Percentiles rank a stretch among this genome's conserved stretches.
These are phyloP conservation scores for Voacanga thouarsii DNA, from an alignment of 257 asterid genomes.

Conservation along the genomic window DNA sequence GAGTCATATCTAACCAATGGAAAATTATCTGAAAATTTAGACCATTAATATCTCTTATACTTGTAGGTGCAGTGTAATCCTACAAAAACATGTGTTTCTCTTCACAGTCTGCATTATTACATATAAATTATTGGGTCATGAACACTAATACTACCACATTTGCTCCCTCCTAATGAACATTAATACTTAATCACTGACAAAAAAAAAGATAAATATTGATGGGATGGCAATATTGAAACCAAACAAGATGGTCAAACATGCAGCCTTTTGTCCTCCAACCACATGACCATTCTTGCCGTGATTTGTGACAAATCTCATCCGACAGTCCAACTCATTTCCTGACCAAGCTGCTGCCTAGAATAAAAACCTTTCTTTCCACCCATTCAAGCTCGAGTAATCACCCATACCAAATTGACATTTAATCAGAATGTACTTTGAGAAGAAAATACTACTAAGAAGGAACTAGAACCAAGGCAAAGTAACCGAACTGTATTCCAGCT, in stretches of 20 bases:
- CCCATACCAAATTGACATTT: background rate
- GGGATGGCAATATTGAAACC: background rate
- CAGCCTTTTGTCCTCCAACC: background rate
- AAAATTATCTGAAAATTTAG: background rate
- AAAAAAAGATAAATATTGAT: background rate
- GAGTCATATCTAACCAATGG: background rate
- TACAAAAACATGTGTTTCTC: background rate
- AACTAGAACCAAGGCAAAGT: background rate
- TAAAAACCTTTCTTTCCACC: background rate
- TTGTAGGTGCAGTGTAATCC: no score
- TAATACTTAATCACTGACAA: background rate
- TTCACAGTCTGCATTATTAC: background rate
- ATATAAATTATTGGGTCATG: background rate
- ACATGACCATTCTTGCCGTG: background rate
- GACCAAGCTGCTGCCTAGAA: background rate
- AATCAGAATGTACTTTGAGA: background rate
- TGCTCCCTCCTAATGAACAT: background rate
- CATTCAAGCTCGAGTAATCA: background rate
- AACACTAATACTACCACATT: background rate
- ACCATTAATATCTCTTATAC: background rate
- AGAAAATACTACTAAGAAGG: background rate
- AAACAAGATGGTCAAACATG: background rate
- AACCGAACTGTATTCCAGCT: background rate
- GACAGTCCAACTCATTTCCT: background rate
- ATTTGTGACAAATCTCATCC: background rate